Evolutionary conservation across 2,329 filamentous ascomycete genomes (phyloP).

Genomic region (Venturia oleaginea): DNA sequence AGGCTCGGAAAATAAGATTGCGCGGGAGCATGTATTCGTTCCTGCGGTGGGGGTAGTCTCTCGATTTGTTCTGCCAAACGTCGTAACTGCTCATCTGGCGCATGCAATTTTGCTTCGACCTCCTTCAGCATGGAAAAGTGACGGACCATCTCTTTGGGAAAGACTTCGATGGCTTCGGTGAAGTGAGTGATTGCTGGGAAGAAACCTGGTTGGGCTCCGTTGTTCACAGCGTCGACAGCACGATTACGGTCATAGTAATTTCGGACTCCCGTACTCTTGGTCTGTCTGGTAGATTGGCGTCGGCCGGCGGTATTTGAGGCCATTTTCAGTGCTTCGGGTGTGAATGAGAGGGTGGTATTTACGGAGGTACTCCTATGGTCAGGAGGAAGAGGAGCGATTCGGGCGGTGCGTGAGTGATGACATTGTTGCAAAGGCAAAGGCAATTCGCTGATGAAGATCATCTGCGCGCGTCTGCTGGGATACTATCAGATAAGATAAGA

Average conservation of each 20-base stretch:
- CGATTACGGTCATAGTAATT: slow-evolving; percentile 44
- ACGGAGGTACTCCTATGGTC: no score
- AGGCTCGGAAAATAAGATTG: slow-evolving; percentile 17
- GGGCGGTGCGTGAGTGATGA: no score
- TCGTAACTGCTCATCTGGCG: slow-evolving; percentile 73
- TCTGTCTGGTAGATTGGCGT: slow-evolving; percentile 36
- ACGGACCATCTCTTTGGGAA: slow-evolving; percentile 89
- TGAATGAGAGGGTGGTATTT: neutral
- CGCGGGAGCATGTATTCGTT: slow-evolving; percentile 20
- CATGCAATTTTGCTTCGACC: slow-evolving; percentile 93
- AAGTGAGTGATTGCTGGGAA: slow-evolving; percentile 66
- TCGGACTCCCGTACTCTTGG: slow-evolving; percentile 35
- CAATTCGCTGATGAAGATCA: no score
- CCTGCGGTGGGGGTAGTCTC: slow-evolving; percentile 35
- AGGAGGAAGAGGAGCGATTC: no score
- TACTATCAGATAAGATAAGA: no score
- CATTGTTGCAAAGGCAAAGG: no score
- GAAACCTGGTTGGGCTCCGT: slow-evolving; percentile 38
- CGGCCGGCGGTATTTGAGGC: slow-evolving; percentile 14
- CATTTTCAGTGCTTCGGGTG: neutral
- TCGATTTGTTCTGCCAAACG: slow-evolving; percentile 60
- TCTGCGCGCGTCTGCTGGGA: no score
- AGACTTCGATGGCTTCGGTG: slow-evolving; percentile 80
- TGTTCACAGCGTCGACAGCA: slow-evolving; percentile 24
- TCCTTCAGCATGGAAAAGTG: slow-evolving; percentile 96